These are phyloP conservation scores for Eucalyptus cladocalyx DNA, from an alignment of 345 rosid genomes.

Conservation along the genomic window DNA sequence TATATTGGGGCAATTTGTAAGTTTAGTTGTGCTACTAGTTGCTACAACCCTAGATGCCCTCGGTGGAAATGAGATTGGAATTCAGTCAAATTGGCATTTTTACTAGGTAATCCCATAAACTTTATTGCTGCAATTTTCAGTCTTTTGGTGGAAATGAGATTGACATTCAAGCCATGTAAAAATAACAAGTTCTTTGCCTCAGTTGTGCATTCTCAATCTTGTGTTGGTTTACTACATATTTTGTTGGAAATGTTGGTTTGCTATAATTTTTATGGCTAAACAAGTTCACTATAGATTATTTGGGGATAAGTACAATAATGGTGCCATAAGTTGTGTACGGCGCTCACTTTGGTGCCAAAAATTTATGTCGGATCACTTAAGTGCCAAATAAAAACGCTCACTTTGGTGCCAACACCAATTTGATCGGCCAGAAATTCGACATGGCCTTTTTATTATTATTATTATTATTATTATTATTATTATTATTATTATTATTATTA, in stretches of 20 bases:
- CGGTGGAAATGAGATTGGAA: not conserved
- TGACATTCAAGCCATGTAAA: not conserved
- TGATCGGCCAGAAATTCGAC: rapidly evolving
- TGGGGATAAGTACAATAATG: too few species aligned
- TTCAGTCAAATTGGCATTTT: not conserved
- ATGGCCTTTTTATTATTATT: too few species aligned
- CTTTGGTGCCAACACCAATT: too few species aligned
- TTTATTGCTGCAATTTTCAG: not conserved
- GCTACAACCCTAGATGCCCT: not conserved
- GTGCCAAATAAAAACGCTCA: too few species aligned
- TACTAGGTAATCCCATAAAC: not conserved
- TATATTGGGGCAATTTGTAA: not conserved
- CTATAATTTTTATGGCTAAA: not conserved
- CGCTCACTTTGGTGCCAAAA: too few species aligned
- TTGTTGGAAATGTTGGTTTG: not conserved
- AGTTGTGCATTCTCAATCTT: not conserved
- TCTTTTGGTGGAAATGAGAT: not conserved
- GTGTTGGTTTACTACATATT: not conserved
- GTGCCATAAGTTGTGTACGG: too few species aligned
- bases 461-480: too few species aligned
- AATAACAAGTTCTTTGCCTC: not conserved
- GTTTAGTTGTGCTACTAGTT: not conserved
- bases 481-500: too few species aligned
- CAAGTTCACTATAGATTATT: not conserved
- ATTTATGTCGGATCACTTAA: too few species aligned